phyloP scores from a whole-genome alignment of 2,329 filamentous ascomycete genomes.

The Cercospora citrullina region DNA sequence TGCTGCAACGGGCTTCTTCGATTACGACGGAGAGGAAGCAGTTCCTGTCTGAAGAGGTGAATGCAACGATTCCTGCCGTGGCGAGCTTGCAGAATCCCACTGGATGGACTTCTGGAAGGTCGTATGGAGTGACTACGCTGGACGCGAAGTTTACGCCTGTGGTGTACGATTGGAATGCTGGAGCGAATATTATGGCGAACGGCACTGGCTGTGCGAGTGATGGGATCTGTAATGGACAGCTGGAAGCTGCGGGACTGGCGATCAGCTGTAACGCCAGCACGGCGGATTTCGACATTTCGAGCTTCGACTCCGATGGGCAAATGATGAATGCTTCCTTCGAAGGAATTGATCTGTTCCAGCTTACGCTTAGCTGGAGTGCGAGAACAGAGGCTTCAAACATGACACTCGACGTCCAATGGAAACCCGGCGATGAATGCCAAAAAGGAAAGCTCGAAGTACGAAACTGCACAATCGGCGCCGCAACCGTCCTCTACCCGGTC shows the following conservation, averaged over 20 bases:
- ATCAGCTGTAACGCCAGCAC: constrained; percentile 20
- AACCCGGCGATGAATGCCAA: constrained; percentile 16
- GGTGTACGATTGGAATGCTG: constrained; percentile 20
- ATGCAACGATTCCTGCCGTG: constrained; percentile 13
- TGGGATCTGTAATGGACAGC: constrained; percentile 16
- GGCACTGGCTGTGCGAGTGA: constrained; percentile 19
- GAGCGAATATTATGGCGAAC: constrained; percentile 6
- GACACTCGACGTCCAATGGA: constrained; percentile 21
- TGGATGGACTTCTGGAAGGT: constrained; percentile 20
- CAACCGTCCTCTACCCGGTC: constrained; percentile 20
- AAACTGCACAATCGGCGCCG: constrained; percentile 22
- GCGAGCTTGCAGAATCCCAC: constrained; percentile 14
- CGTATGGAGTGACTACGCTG: constrained; percentile 18
- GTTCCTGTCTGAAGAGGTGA: constrained; percentile 13
- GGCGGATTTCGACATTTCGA: constrained; percentile 17
- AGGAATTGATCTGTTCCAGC: constrained; percentile 18
- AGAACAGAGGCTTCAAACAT: constrained; percentile 14
- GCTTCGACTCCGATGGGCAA: constrained; percentile 3
- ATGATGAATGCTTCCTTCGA: constrained; percentile 15
- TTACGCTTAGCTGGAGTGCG: constrained; percentile 17
- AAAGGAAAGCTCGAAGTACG: constrained; percentile 16
- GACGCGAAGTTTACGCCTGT: constrained; percentile 15
- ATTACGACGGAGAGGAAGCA: constrained; percentile 16
- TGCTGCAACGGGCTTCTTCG: constrained; percentile 22
- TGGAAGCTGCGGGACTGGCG: constrained; percentile 20